Evolutionary conservation across 176 grass and related monocot genomes (phyloP).

Genomic region (Alopecurus myosuroides): DNA sequence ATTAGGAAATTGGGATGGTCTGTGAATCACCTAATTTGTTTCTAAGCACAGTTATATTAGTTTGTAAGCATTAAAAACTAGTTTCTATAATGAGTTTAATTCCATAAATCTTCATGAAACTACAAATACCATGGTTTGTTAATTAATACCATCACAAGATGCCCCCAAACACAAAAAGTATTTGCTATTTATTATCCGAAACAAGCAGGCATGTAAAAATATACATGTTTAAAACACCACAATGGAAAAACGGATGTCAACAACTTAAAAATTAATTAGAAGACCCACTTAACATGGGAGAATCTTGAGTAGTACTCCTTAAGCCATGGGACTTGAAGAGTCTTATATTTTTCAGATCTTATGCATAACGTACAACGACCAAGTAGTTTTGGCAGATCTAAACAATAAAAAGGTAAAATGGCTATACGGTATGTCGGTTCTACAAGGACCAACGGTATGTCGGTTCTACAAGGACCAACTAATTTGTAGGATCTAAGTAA

Average conservation of each 20-base stretch:
- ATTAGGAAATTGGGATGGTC: neutral
- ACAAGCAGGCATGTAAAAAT: neutral
- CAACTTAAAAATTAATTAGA: neutral
- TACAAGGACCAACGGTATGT: neutral
- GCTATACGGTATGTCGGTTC: neutral
- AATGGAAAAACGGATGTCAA: neutral
- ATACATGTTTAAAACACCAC: neutral
- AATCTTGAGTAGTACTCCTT: neutral
- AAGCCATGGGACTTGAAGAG: neutral
- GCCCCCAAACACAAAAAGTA: neutral
- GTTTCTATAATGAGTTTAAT: neutral
- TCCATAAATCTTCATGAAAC: neutral
- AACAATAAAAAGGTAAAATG: neutral
- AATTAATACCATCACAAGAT: neutral
- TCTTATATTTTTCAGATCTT: neutral
- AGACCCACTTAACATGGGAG: neutral
- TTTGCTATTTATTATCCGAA: neutral
- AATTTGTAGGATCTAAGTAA: too few relatives aligned
- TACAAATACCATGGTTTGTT: neutral
- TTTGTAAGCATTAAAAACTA: neutral
- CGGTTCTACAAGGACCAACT: neutral
- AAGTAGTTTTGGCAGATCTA: neutral
- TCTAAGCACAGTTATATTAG: neutral
- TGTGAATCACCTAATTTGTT: neutral
- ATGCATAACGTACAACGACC: neutral